Evolutionary conservation across 1,284 basidiomycete genomes (phyloP).

Genomic region (Boletellus dicymbophilus): DNA sequence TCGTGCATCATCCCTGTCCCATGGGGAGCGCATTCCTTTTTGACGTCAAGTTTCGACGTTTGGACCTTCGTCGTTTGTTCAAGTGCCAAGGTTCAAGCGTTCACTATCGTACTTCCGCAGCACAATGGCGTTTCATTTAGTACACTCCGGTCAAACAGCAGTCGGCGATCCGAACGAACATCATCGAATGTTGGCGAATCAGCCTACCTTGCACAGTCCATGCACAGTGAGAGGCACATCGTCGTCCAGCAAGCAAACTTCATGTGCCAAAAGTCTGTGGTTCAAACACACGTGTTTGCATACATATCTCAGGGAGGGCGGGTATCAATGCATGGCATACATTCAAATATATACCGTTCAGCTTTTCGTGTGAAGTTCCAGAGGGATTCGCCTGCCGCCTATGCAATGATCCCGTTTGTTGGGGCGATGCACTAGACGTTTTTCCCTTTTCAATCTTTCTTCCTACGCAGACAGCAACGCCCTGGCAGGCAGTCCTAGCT

Average conservation of each 20-base stretch:
- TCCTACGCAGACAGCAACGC: conserved; percentile 24
- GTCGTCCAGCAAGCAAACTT: not conserved
- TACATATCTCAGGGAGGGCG: too few species aligned
- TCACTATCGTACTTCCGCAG: too few species aligned
- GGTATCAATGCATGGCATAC: too few species aligned
- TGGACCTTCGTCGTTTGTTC: too few species aligned
- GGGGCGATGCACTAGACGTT: not conserved
- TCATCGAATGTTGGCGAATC: not conserved
- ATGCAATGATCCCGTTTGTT: not conserved
- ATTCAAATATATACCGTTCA: not conserved
- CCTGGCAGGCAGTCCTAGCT: conserved; percentile 30
- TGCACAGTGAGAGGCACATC: not conserved
- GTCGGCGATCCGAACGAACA: not conserved
- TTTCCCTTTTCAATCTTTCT: not conserved
- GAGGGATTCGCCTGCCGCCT: too few species aligned
- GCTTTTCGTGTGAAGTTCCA: too few species aligned
- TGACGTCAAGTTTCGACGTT: too few species aligned
- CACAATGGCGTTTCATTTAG: conserved; percentile 8
- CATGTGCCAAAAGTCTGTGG: not conserved
- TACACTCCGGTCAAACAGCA: conserved; percentile 3
- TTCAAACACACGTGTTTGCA: not conserved
- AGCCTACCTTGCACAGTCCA: conserved; percentile 1
- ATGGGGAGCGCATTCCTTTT: too few species aligned
- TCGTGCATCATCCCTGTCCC: too few species aligned
- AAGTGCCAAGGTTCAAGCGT: too few species aligned